Evolutionary conservation across 192 early-diverging fungal species (phyloP), one percentile per base, ranked within the genome.

Genomic region (Backusella tuberculispora): DNA sequence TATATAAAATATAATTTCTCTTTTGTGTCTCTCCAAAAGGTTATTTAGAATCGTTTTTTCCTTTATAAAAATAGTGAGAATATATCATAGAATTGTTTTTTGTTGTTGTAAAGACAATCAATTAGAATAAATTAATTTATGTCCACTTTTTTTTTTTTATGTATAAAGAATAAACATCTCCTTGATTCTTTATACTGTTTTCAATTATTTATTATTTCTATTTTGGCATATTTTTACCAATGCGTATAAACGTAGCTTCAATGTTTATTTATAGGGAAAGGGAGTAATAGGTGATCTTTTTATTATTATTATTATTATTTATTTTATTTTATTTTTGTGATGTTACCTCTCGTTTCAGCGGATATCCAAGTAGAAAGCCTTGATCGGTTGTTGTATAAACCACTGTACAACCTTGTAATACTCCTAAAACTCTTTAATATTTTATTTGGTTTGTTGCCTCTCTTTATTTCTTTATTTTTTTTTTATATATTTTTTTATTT

Each of bases 391-490:
- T 56, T 56, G 21, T 56, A 56, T 56, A 56, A 24, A 42, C 43
- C 4, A 72, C 37, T 72, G 50, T 26, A 42, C 60, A 63, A 63
- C 53, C 6, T 45, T 63, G 29, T 9, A 48, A 73, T 64, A 56
- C 41, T 63, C 41, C 72, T 24, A 47, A 46, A 41, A 46, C 53
- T 26, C 60, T 60, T 63, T 37, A 37, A 37, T 73, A 40, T 43
- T 40, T 42, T 73, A 44, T 44, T 34, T 69, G 38, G 53, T 63
- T 56, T 17, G 63, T 21, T 84, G 43, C 44, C 29, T 43, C 46
- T 65, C 10, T 60, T 40, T 53, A 37, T 41, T 34, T 69, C 41
- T 63, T 48, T 72, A 50, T 56, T 44, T 29, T 15, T 65, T 65
- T 9, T 15, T 65, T 34, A 13, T 63, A 44, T 45, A 7, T 15